Conservation (phyloP, 164 flowering plant genomes). For the Akebia trifoliata region DNA sequence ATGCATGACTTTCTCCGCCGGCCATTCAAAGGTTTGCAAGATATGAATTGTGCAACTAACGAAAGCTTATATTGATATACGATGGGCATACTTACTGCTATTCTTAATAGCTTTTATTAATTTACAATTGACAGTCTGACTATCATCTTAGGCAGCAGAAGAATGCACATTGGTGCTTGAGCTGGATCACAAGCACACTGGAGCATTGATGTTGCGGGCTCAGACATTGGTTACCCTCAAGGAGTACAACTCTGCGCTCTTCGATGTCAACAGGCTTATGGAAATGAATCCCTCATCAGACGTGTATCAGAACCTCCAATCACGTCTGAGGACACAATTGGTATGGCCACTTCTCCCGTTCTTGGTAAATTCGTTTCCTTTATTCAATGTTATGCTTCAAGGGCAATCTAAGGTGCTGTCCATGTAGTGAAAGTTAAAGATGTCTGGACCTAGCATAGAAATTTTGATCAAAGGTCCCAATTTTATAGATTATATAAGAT, state of each 20-base stretch:
- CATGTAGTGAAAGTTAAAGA: neutral
- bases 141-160: conserved; percentile 64
- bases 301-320: conserved; percentile 68
- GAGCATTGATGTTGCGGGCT: conserved; percentile 92
- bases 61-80: too few relatives aligned
- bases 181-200: conserved; percentile 85
- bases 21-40: too few relatives aligned
- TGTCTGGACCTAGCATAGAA: too few relatives aligned
- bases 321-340: conserved; percentile 84
- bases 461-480: too few relatives aligned
- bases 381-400: neutral
- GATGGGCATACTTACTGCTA: too few relatives aligned
- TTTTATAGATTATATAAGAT: too few relatives aligned
- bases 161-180: conserved; percentile 92
- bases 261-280: conserved; percentile 85
- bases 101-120: neutral
- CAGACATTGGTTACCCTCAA: conserved; percentile 89
- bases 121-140: conserved; percentile 1
- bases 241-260: conserved; percentile 83
- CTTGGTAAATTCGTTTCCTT: conserved; percentile 2
- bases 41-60: too few relatives aligned
- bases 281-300: conserved; percentile 87
- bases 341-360: conserved; percentile 32
- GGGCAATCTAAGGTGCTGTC: neutral
- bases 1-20: too few relatives aligned